Evolutionary conservation across 1,284 basidiomycete genomes (phyloP).

Genomic region (Pseudozyma sp.): DNA sequence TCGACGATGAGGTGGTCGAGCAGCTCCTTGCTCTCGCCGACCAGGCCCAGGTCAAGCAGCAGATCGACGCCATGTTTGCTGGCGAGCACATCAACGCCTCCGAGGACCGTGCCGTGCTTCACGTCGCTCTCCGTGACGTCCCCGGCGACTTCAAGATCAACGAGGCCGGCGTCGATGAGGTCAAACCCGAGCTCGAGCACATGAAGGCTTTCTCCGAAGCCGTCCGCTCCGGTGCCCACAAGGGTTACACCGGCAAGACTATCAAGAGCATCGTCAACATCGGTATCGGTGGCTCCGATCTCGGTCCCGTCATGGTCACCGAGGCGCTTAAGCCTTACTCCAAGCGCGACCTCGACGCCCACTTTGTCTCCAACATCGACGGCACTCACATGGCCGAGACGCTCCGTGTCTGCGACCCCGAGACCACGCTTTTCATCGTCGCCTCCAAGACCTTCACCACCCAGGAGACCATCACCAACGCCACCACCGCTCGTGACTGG

Average conservation of each 20-base stretch:
- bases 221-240: conserved; percentile 88
- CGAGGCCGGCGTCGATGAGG: conserved; percentile 85
- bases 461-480: conserved; percentile 99
- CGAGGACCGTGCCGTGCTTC: conserved; percentile 94
- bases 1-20: conserved; percentile 81
- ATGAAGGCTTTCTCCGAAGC: conserved; percentile 89
- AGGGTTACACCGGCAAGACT: conserved; percentile 94
- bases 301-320: conserved; percentile 98
- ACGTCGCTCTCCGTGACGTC: conserved; percentile 92
- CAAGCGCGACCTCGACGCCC: conserved; percentile 85
- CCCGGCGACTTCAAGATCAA: conserved; percentile 75
- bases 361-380: conserved; percentile 98
- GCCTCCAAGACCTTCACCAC: conserved; percentile 99
- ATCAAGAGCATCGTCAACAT: conserved; percentile 98
- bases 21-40: conserved; percentile 82
- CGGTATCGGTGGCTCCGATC: conserved; percentile 96
- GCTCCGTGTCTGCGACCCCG: conserved; percentile 83
- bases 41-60: conserved; percentile 86
- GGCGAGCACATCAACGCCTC: conserved; percentile 99
- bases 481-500: conserved; percentile 91
- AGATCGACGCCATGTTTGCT: conserved; percentile 91
- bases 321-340: conserved; percentile 95
- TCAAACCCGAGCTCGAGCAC: conserved; percentile 85
- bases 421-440: conserved; percentile 96
- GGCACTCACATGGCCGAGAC: conserved; percentile 96